Evolutionary conservation across 345 rosid species (phyloP).

Genomic region (Ceriops tagal): DNA sequence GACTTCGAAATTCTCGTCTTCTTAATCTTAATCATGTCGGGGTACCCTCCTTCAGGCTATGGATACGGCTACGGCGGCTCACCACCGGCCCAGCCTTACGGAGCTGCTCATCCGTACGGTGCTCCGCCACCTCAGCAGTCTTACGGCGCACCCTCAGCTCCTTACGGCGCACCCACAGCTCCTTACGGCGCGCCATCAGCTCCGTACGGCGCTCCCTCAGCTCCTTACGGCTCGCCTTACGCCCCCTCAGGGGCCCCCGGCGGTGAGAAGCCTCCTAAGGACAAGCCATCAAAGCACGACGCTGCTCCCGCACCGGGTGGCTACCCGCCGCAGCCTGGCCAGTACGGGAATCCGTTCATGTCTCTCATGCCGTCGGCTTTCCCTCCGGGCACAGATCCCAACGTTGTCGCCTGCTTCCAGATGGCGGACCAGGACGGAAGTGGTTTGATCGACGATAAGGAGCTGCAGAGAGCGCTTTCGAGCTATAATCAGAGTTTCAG

Average conservation of each 20-base stretch:
- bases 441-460: conserved; percentile 83
- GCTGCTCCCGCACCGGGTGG: conserved; percentile 29
- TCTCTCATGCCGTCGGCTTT: conserved; percentile 73
- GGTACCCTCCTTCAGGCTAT: not conserved
- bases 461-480: conserved; percentile 82
- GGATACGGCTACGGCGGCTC: not conserved
- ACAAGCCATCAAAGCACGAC: conserved; percentile 39
- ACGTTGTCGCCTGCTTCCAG: conserved; percentile 69
- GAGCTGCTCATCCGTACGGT: conserved; percentile 33
- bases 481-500: conserved; percentile 80
- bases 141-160: conserved; percentile 24
- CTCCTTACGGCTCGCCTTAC: conserved; percentile 34
- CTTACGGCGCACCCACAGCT: conserved; percentile 40
- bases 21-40: not conserved
- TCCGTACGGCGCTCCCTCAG: conserved; percentile 21
- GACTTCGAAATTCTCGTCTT: no score
- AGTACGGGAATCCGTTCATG: conserved; percentile 62
- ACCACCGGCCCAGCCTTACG: conserved; percentile 30
- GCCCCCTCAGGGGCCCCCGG: conserved; percentile 25
- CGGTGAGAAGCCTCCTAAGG: conserved; percentile 64
- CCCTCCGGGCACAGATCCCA: conserved; percentile 87
- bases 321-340: conserved; percentile 34
- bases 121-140: conserved; percentile 22
- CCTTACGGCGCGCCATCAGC: conserved; percentile 22
- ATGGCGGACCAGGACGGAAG: conserved; percentile 86